Percentiles rank a stretch among this genome's conserved stretches.
Conservation (phyloP, 768 basidiomycete species). For the Lentinula sp. region DNA sequence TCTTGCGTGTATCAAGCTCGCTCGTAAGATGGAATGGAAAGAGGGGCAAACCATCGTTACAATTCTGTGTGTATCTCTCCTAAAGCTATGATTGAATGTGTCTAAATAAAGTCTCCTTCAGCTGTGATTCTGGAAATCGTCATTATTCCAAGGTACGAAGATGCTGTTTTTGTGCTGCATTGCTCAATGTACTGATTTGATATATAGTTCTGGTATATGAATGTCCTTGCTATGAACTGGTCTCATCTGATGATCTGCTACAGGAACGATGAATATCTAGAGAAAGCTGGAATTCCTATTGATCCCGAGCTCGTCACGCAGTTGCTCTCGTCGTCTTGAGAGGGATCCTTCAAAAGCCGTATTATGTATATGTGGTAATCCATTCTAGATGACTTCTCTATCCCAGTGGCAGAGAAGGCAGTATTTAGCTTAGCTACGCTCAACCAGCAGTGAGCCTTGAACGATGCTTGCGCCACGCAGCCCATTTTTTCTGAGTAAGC, state of each 20-base stretch:
- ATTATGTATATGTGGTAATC: too few species aligned
- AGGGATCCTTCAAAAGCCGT: not conserved
- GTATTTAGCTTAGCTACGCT: too few species aligned
- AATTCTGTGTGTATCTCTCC: conserved; percentile 53
- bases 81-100: not conserved
- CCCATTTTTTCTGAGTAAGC: not conserved
- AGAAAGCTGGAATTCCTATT: conserved; percentile 36
- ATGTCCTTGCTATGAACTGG: not conserved
- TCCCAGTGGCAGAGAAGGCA: too few species aligned
- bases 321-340: conserved; percentile 19
- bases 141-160: conserved; percentile 84
- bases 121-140: conserved; percentile 85
- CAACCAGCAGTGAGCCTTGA: too few species aligned
- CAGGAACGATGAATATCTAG: conserved; percentile 52
- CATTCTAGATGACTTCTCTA: too few species aligned
- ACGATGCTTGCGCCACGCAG: not conserved
- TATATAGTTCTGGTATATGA: conserved; percentile 38
- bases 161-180: not conserved
- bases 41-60: conserved; percentile 76
- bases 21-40: conserved; percentile 61
- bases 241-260: not conserved
- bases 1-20: conserved; percentile 82
- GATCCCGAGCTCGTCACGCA: conserved; percentile 35
- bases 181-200: too few species aligned
- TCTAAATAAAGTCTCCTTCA: conserved; percentile 17